phyloP scores from a whole-genome alignment of 2,329 filamentous ascomycete species.

The Colletotrichum cereale region DNA sequence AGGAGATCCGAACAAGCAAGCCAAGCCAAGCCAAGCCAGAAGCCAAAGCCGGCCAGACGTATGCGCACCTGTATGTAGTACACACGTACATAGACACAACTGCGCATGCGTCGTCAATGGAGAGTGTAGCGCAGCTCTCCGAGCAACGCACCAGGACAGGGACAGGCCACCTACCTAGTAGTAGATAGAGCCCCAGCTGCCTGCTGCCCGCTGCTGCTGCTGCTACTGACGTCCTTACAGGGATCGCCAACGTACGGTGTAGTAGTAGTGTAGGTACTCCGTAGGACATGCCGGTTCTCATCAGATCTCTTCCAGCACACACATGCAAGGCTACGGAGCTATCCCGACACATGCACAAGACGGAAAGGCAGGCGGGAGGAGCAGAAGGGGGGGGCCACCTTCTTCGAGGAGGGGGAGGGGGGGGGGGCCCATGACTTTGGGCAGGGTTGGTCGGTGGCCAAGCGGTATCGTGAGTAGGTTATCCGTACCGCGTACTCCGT shows the following conservation, averaged over 20 bases:
- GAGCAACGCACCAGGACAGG: conserved; percentile 9
- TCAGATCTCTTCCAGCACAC: conserved; percentile 36
- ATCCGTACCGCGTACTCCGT: neutral
- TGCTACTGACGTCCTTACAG: neutral
- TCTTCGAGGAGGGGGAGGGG: neutral
- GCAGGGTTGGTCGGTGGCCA: neutral
- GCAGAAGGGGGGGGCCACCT: conserved; percentile 8
- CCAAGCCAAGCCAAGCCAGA: neutral
- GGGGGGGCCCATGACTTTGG: neutral
- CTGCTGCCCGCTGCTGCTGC: neutral
- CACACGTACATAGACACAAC: neutral
- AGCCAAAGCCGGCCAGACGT: neutral
- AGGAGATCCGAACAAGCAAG: neutral
- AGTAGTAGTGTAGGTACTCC: too few relatives aligned
- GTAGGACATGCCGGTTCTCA: conserved; percentile 36
- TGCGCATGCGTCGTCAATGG: neutral
- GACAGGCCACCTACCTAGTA: too few relatives aligned
- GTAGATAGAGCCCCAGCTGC: neutral
- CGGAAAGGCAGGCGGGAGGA: conserved; percentile 31
- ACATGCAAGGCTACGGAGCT: conserved; percentile 38
- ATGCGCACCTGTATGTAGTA: neutral
- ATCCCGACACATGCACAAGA: conserved; percentile 38
- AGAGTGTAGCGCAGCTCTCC: neutral
- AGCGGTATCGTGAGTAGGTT: neutral
- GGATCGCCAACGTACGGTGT: too few relatives aligned